Percentiles rank a stretch among this genome's conserved stretches.
These are phyloP conservation scores for Heritiera littoralis DNA, from an alignment of 345 rosid genomes.

Conservation along the genomic window DNA sequence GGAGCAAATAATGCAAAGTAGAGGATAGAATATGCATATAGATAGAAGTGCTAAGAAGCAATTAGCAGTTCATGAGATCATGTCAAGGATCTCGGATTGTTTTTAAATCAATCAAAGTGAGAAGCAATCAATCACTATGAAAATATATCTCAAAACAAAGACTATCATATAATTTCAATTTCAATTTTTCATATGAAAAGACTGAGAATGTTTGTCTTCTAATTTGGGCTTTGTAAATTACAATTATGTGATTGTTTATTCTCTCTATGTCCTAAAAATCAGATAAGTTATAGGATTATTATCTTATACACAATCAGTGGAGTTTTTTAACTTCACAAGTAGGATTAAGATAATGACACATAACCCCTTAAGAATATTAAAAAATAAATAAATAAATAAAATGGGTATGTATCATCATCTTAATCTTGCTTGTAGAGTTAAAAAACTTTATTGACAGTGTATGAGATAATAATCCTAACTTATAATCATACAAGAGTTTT, in stretches of 20 bases:
- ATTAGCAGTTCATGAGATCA: neutral
- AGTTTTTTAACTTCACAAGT: too few species aligned
- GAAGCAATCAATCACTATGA: neutral
- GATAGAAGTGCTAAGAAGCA: neutral
- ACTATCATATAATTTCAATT: neutral
- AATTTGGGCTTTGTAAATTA: neutral
- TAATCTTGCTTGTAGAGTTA: too few species aligned
- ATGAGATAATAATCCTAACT: neutral
- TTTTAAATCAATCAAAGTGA: neutral
- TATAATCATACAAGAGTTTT: neutral
- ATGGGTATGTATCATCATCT: too few species aligned
- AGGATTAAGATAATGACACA: too few species aligned
- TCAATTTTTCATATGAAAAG: neutral
- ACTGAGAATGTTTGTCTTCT: neutral
- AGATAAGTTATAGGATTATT: neutral
- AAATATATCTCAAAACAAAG: neutral
- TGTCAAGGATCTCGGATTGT: neutral
- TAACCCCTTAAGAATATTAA: too few species aligned
- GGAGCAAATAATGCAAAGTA: conserved; percentile 6
- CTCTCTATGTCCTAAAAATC: neutral
- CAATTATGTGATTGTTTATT: neutral
- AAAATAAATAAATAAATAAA: too few species aligned
- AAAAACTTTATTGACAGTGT: too few species aligned
- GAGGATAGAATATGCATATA: neutral
- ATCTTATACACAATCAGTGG: too few species aligned